These are phyloP conservation scores for Xylaria sp. DNA, from an alignment of 2,329 filamentous ascomycete genomes.

Conservation along the genomic window DNA sequence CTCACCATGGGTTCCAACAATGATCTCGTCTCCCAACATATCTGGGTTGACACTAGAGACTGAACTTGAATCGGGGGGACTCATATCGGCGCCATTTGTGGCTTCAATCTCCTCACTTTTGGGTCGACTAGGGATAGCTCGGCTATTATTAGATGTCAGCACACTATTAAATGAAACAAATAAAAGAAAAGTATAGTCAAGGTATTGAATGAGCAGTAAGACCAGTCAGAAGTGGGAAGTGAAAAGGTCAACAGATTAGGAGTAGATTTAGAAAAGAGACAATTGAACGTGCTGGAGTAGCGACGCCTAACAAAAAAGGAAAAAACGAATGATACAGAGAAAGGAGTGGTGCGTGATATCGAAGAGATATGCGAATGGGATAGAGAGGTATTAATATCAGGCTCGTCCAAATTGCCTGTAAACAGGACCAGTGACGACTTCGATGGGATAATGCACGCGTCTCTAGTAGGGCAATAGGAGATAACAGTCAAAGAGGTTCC, in stretches of 20 bases:
- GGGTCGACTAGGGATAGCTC: conserved; percentile 39
- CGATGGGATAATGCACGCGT: background rate
- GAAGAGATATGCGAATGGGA: background rate
- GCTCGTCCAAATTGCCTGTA: background rate
- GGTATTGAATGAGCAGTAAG: no score
- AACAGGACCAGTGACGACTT: background rate
- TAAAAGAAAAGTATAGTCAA: background rate
- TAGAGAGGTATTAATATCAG: background rate
- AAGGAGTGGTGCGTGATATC: background rate
- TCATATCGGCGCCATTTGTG: conserved; percentile 57
- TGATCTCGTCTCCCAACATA: conserved; percentile 63
- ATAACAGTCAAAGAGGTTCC: background rate
- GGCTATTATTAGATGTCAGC: conserved; percentile 34
- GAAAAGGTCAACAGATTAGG: background rate
- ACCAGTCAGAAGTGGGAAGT: background rate
- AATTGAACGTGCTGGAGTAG: background rate
- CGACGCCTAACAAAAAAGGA: background rate
- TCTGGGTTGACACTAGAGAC: conserved; percentile 56
- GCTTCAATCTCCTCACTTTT: conserved; percentile 52
- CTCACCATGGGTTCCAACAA: conserved; percentile 60
- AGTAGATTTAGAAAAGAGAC: background rate
- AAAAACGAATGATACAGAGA: background rate
- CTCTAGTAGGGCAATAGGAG: background rate
- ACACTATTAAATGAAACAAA: background rate
- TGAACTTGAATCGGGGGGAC: conserved; percentile 56